phyloP scores from a whole-genome alignment of 192 early-diverging fungal genomes.

The Paraglomus occultum region DNA sequence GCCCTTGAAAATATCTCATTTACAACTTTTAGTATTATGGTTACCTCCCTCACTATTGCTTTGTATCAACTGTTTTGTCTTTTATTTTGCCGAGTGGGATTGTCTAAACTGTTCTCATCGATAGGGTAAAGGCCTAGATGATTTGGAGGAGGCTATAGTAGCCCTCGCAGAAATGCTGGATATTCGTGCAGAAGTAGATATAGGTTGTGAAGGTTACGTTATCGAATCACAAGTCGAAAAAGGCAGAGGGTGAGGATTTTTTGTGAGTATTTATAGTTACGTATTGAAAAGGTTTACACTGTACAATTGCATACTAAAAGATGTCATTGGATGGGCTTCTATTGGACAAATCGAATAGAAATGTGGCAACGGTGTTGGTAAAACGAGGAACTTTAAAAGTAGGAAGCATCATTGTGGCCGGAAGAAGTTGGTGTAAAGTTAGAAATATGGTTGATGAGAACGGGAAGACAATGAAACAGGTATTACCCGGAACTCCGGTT shows the following conservation, averaged over 20 bases:
- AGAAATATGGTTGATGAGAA: constrained; percentile 79
- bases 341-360: constrained; percentile 36
- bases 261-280: no score
- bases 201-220: constrained; percentile 78
- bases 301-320: no score
- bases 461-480: constrained; percentile 66
- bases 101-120: no score
- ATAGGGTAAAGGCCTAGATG: constrained; percentile 77
- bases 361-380: constrained; percentile 85
- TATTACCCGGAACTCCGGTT: constrained; percentile 83
- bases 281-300: no score
- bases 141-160: constrained; percentile 86
- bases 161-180: constrained; percentile 87
- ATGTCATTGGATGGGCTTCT: no score
- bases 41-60: no score
- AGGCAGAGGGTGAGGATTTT: constrained; percentile 53
- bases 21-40: no score
- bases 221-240: constrained; percentile 88
- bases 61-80: no score
- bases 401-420: constrained; percentile 82
- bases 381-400: constrained; percentile 82
- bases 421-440: constrained; percentile 85
- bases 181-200: constrained; percentile 76
- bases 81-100: no score
- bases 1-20: no score